phyloP scores from a whole-genome alignment of 2,329 filamentous ascomycete genomes.

The Peltaster fructicola region DNA sequence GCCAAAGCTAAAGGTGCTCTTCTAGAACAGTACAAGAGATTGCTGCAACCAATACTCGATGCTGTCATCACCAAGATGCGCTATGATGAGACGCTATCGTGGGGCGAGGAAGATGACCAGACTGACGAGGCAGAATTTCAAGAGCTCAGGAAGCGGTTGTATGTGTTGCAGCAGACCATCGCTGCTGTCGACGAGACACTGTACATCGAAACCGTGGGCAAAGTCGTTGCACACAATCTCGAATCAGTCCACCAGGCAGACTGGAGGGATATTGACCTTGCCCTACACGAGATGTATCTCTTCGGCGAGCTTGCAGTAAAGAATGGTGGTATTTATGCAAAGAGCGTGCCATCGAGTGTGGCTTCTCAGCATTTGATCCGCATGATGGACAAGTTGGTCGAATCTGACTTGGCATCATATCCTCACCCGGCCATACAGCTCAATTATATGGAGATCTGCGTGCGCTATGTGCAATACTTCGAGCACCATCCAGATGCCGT shows the following conservation, averaged over 20 bases:
- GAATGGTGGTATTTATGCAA: slow-evolving; percentile 70
- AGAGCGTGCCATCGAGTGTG: slow-evolving; percentile 61
- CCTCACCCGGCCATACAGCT: slow-evolving; percentile 81
- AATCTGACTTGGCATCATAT: slow-evolving; percentile 72
- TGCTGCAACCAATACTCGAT: slow-evolving; percentile 75
- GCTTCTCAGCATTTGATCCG: slow-evolving; percentile 67
- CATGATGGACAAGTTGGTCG: slow-evolving; percentile 93
- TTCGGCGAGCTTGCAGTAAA: slow-evolving; percentile 90
- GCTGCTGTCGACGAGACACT: slow-evolving; percentile 74
- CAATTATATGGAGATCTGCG: slow-evolving; percentile 97
- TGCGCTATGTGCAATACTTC: slow-evolving; percentile 84
- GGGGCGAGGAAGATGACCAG: slow-evolving; percentile 87
- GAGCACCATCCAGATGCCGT: slow-evolving; percentile 69
- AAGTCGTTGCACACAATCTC: slow-evolving; percentile 76
- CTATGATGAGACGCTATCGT: slow-evolving; percentile 84
- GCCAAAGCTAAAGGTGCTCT: slow-evolving; percentile 44
- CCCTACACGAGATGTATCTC: slow-evolving; percentile 84
- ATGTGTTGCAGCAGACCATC: slow-evolving; percentile 81
- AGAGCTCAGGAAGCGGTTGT: slow-evolving; percentile 75
- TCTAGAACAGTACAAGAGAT: slow-evolving; percentile 57
- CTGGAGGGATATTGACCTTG: slow-evolving; percentile 88
- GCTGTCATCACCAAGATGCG: slow-evolving; percentile 92
- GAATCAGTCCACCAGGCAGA: slow-evolving; percentile 58
- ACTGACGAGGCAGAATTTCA: slow-evolving; percentile 96
- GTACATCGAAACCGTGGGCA: slow-evolving; percentile 76